phyloP scores from a whole-genome alignment of 176 grass and related monocot genomes.

The Otatea glauca region DNA sequence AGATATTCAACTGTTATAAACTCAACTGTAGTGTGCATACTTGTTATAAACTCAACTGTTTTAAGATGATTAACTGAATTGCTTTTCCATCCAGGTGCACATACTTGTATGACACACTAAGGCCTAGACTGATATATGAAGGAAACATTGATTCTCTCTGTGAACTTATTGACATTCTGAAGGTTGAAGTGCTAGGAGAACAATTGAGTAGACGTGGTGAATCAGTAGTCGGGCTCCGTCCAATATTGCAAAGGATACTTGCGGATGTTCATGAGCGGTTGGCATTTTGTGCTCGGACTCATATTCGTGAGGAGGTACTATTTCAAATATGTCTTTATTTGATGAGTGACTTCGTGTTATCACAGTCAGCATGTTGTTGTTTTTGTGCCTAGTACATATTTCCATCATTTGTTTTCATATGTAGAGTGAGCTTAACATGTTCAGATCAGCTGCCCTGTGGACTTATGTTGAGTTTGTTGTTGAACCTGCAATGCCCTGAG shows the following conservation, averaged over 20 bases:
- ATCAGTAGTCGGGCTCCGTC: slow-evolving; percentile 75
- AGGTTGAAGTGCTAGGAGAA: slow-evolving; percentile 93
- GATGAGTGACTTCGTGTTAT: slow-evolving; percentile 5
- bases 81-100: slow-evolving; percentile 69
- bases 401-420: slow-evolving; percentile 19
- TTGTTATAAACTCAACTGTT: background rate
- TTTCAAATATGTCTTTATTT: slow-evolving; percentile 4
- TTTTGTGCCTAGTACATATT: background rate
- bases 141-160: slow-evolving; percentile 90
- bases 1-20: slow-evolving; percentile 32
- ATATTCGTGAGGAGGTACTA: slow-evolving; percentile 91
- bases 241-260: slow-evolving; percentile 89
- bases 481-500: background rate
- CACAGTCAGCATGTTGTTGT: slow-evolving; percentile 14
- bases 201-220: slow-evolving; percentile 75
- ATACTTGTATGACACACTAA: slow-evolving; percentile 90
- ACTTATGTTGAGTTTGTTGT: background rate
- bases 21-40: background rate
- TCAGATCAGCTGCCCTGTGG: slow-evolving; percentile 1
- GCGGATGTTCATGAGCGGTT: slow-evolving; percentile 92
- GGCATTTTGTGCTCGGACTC: slow-evolving; percentile 91
- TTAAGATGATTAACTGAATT: slow-evolving; percentile 16
- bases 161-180: slow-evolving; percentile 94
- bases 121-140: slow-evolving; percentile 97
- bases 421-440: background rate